Base-by-base conservation (phyloP, 176 grass and related monocot species). In the Oryza australiensis region DNA sequence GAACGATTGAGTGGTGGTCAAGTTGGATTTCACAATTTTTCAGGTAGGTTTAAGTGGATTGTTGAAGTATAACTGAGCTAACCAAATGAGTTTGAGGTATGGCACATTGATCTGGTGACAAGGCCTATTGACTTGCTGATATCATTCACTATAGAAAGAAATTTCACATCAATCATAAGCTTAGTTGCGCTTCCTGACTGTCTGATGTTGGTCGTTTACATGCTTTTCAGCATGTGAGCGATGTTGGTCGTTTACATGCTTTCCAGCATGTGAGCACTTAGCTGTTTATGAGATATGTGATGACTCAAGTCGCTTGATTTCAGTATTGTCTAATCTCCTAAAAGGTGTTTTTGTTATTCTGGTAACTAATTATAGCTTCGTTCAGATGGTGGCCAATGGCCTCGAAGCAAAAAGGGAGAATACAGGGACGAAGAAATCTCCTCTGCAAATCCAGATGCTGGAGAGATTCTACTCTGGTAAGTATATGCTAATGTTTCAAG, bases 401-500 rank as follows among this genome's bases (percentile, higher is more conserved):
- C 18, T 79, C 60, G 69, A 14, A 66, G 28, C 68, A 33, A 86
- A 74, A 26, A 96, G 82, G 26, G 64, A 65, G 37, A 86, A 70
- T 78, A 77, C 77, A 29, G 88, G 84, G 66, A 93, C 78, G 1
- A 94, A 99, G 70, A 99, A 99, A 64, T 86, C 93, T 3, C 85
- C 80, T 38, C 32, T 68, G 53, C 97, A 99, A 83, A 76, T 99
- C 74, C 83, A 88, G 77, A 91, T 74, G 64, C 85, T 99, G 57
- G 93, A 99, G 70, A 90, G 62, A 59, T 87, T 93, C 76, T 99
- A 92, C 83, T 75, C 93, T 66, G 91, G 97, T 99, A 84, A 74
- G 12, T 69, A 27, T 64, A 70, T 74, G 28, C 16, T 82, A 14
- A 3, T 60, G 22, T 34, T 76, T 73, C 12, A 62, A 40, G 20